A percentile compares a stretch with the other conserved stretches of the same genome.
These are phyloP conservation scores for Euptelea pleiosperma DNA, from an alignment of 164 flowering plant species.

Conservation along the genomic window DNA sequence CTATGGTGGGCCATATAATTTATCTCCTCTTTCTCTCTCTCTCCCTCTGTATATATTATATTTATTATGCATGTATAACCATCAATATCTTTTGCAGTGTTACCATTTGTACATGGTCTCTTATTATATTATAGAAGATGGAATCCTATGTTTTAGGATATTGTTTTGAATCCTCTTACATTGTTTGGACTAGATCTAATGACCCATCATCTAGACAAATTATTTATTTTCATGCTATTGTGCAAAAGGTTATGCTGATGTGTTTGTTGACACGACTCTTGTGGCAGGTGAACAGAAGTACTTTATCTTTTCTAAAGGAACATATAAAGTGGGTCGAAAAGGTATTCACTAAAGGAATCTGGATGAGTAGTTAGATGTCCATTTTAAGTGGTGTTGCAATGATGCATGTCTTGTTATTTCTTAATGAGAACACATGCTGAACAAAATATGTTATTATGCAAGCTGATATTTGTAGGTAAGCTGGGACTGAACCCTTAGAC, in stretches of 20 bases:
- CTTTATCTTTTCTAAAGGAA: conserved; percentile 55
- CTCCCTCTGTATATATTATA: too few relatives aligned
- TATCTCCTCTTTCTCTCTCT: too few relatives aligned
- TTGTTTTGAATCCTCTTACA: not conserved
- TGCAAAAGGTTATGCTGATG: conserved; percentile 3
- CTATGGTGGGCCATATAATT: not conserved
- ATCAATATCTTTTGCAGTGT: too few relatives aligned
- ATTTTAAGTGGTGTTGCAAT: not conserved
- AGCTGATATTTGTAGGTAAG: too few relatives aligned
- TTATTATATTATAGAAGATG: too few relatives aligned
- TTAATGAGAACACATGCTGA: not conserved
- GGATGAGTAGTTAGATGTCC: too few relatives aligned
- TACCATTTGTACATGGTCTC: too few relatives aligned
- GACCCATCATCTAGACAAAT: not conserved
- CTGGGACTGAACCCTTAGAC: too few relatives aligned
- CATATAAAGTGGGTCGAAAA: conserved; percentile 81
- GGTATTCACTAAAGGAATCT: conserved; percentile 35
- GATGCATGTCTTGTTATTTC: not conserved
- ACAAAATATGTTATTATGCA: not conserved
- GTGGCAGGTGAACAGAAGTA: conserved; percentile 67
- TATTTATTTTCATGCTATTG: not conserved
- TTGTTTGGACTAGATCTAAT: not conserved
- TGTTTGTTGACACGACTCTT: conserved; percentile 5
- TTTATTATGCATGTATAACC: too few relatives aligned
- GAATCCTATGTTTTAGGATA: not conserved